Evolutionary conservation across 1,284 basidiomycete genomes (phyloP).

Genomic region (Puccinia novopanici): DNA sequence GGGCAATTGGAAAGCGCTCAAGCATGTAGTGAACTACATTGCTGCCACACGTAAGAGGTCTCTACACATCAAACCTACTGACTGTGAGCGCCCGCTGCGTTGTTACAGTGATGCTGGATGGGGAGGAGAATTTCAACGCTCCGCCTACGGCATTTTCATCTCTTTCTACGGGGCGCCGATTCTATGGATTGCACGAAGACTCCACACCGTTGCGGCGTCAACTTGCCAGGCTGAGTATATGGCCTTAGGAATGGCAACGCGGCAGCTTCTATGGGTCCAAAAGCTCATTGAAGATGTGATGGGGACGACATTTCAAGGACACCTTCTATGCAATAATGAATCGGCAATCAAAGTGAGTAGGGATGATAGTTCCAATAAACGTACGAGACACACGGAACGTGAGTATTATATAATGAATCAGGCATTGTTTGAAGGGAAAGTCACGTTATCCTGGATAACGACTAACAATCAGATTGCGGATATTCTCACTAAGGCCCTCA

Average conservation of each 20-base stretch:
- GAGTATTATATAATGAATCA: conserved; percentile 13
- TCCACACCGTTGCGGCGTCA: too few species aligned
- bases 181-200: background rate
- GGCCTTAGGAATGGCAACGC: background rate
- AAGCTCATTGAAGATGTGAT: background rate
- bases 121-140: background rate
- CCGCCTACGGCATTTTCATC: conserved; percentile 4
- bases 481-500: too few species aligned
- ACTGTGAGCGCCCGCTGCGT: too few species aligned
- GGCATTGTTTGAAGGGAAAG: too few species aligned
- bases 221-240: conserved; percentile 40
- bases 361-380: too few species aligned
- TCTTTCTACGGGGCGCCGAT: background rate
- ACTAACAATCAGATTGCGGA: too few species aligned
- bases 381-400: too few species aligned
- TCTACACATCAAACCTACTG: too few species aligned
- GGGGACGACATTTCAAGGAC: background rate
- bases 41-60: background rate
- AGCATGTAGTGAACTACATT: background rate
- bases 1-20: background rate
- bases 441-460: too few species aligned
- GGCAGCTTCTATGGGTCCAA: too few species aligned
- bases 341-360: background rate
- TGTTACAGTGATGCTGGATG: too few species aligned
- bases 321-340: conserved; percentile 1